Conservation (phyloP, 176 grass and related monocot genomes). For the Ensete ventricosum region DNA sequence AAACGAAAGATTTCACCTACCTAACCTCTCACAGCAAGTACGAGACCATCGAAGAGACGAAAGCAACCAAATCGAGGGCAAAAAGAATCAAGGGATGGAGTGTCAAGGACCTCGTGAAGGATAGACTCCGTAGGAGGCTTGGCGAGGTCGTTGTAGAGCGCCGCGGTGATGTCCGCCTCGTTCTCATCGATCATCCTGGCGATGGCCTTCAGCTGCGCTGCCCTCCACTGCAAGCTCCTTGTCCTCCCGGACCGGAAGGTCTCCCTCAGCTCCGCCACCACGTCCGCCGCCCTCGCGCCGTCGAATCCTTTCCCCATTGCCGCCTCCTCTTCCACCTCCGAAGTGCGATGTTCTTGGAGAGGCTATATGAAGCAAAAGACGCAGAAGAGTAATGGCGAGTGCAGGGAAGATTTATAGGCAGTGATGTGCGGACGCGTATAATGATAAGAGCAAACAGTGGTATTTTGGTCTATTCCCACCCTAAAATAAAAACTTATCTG, state of each 20-base stretch:
- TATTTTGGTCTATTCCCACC: no score
- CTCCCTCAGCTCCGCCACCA: slow-evolving; percentile 32
- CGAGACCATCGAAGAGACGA: not conserved
- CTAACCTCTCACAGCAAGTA: no score
- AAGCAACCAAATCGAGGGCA: not conserved
- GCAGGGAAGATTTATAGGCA: no score
- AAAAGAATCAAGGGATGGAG: not conserved
- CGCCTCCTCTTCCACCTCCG: not conserved
- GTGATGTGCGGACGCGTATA: no score
- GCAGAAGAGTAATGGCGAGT: no score
- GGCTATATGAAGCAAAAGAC: no score
- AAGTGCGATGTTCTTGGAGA: no score
- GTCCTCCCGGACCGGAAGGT: slow-evolving; percentile 55
- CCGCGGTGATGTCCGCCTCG: slow-evolving; percentile 54
- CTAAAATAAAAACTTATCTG: no score
- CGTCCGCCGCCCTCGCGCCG: slow-evolving; percentile 21
- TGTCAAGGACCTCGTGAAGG: slow-evolving; percentile 56
- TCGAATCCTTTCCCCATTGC: slow-evolving; percentile 1
- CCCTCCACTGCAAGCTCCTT: slow-evolving; percentile 52
- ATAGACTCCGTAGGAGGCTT: slow-evolving; percentile 70
- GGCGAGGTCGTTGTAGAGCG: slow-evolving; percentile 64
- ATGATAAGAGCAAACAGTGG: no score
- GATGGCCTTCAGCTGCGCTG: slow-evolving; percentile 44
- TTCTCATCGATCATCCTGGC: slow-evolving; percentile 56
- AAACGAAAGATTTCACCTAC: no score